Evolutionary conservation across 352 stramenopile genomes (phyloP).

Genomic region (Phytopythium ostracodes): DNA sequence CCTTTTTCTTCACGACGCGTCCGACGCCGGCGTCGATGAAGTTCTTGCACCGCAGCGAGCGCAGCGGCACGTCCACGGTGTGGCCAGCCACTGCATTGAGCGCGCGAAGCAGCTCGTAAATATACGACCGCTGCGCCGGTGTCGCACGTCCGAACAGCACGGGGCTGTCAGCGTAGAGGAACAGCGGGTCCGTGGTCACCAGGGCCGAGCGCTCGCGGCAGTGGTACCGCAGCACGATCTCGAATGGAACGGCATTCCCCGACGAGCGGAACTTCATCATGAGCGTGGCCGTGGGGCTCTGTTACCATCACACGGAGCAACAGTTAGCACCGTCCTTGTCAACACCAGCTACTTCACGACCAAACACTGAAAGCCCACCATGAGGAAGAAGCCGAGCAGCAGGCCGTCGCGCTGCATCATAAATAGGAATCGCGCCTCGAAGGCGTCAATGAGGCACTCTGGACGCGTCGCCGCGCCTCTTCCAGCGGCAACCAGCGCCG

Average conservation of each 20-base stretch:
- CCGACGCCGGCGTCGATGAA: conserved; percentile 52
- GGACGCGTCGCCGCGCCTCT: conserved; percentile 15
- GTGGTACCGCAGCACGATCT: conserved; percentile 50
- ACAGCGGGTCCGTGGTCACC: conserved; percentile 20
- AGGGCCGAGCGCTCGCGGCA: conserved; percentile 25
- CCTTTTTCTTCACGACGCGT: conserved; percentile 52
- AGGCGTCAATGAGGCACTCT: conserved; percentile 14
- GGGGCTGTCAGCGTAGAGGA: conserved; percentile 68
- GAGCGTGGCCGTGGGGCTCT: conserved; percentile 42
- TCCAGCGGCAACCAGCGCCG: conserved; percentile 20
- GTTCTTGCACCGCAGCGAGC: conserved; percentile 58
- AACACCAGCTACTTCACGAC: no score
- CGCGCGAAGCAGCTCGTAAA: conserved; percentile 45
- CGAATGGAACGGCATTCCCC: conserved; percentile 38
- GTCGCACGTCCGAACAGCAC: conserved; percentile 44
- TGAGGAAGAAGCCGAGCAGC: conserved; percentile 56
- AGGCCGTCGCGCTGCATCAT: conserved; percentile 62
- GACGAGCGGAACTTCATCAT: conserved; percentile 42
- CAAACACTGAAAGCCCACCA: conserved; percentile 9
- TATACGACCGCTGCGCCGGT: conserved; percentile 38
- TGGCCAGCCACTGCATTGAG: conserved; percentile 48
- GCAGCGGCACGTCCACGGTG: conserved; percentile 51
- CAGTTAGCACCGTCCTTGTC: background rate
- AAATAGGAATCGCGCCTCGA: conserved; percentile 64
- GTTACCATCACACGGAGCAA: background rate